Base-by-base conservation (phyloP, 1,284 basidiomycete species). In the Lignosus rhinocerotis region DNA sequence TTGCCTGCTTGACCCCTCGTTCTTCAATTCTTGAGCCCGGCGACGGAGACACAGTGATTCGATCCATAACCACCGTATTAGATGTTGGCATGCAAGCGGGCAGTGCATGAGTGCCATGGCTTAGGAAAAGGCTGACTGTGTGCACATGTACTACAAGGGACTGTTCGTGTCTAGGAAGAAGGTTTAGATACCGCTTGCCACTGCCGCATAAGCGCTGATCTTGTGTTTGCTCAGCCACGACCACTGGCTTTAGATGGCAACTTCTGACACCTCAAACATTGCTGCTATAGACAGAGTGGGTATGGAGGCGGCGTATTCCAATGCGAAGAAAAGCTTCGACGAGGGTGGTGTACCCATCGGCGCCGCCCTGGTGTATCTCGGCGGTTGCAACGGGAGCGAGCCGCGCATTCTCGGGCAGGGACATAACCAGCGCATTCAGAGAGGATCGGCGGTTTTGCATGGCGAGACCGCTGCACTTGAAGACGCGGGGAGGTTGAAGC, bases 301-400 rank as follows among this genome's bases (percentile, higher is more conserved):
- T 51, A 61, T 73, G 36, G 47, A 60, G 10, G 47, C 58, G 19
- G 80, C 82, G 16, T 68, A 81, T 30, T 67, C 68, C 6, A 74
- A 83, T 58, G 84, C 83, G 0, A 68, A 65, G 33, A 74, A 76
- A 59, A 75, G 80, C 58, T 75, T 72, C 47, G 60, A 61, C 0
- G 78, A 84, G 57, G 82, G 83, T 1, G 85, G 85, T 0, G 76
- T 86, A 34, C 85, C 85, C 4, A 86, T 87, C 62, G 84, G 85
- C 16, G 77, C 80, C 12, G 77, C 76, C 5, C 70, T 85, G 36
- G 62, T 82, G 51, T 69, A 72, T 46, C 70, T 73, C 25, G 67
- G 55, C 3, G 56, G 55, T 25, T 66, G 54, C 4, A 56, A 55
- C 38, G 21, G 51, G 19, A 11, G 42, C 51, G 56, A 64, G n/a